Evolutionary conservation across 2,329 filamentous ascomycete genomes (phyloP).

Genomic region (Ascochyta viciae-villosae): DNA sequence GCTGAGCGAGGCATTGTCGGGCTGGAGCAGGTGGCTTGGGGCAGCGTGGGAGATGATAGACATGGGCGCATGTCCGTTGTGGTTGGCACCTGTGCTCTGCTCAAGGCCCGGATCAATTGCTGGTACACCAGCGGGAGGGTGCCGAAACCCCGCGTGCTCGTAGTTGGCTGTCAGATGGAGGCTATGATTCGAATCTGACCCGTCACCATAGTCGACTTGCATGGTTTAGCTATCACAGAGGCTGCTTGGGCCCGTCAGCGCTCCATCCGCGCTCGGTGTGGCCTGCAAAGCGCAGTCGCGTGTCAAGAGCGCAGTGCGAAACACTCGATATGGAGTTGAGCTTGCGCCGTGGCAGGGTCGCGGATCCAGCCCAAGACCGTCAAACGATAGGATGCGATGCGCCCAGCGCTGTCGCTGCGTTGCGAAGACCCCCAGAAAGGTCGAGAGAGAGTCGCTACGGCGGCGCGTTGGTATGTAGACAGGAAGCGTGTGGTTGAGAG

Average conservation of each 20-base stretch:
- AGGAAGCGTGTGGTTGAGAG: conserved; percentile 8
- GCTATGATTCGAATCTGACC: conserved; percentile 42
- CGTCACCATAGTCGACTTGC: conserved; percentile 49
- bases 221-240: conserved; percentile 39
- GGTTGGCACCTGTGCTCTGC: conserved; percentile 42
- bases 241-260: conserved; percentile 37
- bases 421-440: conserved; percentile 6
- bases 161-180: conserved; percentile 44
- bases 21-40: conserved; percentile 44
- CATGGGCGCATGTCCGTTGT: conserved; percentile 48
- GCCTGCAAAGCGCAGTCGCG: conserved; percentile 28
- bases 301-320: conserved; percentile 18
- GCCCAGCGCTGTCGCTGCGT: conserved; percentile 33
- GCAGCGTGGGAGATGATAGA: conserved; percentile 37
- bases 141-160: conserved; percentile 45
- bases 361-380: conserved; percentile 27
- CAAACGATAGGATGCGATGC: conserved; percentile 38
- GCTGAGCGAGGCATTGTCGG: conserved; percentile 43
- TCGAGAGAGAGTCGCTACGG: not conserved
- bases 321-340: conserved; percentile 15
- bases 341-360: conserved; percentile 19
- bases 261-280: conserved; percentile 40
- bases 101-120: conserved; percentile 48
- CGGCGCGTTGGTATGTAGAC: conserved; percentile 1
- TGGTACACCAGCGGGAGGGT: conserved; percentile 39